phyloP scores from a whole-genome alignment of 768 basidiomycete genomes.

The Clitopilus passeckerianus region DNA sequence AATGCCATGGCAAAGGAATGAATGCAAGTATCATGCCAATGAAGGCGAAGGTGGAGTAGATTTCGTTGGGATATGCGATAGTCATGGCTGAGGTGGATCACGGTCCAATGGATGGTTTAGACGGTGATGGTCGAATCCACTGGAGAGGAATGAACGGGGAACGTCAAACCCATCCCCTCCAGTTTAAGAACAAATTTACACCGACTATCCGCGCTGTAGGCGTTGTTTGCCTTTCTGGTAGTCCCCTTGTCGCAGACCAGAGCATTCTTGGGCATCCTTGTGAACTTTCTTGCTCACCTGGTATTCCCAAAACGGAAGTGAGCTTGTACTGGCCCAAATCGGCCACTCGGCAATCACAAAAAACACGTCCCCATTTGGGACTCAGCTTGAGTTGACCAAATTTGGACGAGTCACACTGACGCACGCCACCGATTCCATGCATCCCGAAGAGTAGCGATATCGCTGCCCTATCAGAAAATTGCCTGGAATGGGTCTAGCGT shows the following conservation, averaged over 20 bases:
- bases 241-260: slow-evolving; percentile 34
- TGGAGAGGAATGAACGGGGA: slow-evolving; percentile 16
- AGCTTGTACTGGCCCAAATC: slow-evolving; percentile 13
- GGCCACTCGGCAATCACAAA: not conserved
- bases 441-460: slow-evolving; percentile 24
- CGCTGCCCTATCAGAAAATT: slow-evolving; percentile 21
- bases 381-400: slow-evolving; percentile 17
- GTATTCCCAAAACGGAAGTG: slow-evolving; percentile 16
- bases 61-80: slow-evolving; percentile 34
- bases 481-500: not conserved
- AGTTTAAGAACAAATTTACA: slow-evolving; percentile 32
- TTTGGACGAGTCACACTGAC: slow-evolving; percentile 3
- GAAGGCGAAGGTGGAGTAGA: slow-evolving; percentile 50
- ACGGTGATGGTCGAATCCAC: slow-evolving; percentile 15
- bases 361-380: slow-evolving; percentile 15
- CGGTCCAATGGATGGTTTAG: slow-evolving; percentile 10
- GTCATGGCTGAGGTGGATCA: slow-evolving; percentile 14
- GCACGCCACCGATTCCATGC: slow-evolving; percentile 1
- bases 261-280: not conserved
- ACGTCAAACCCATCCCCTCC: slow-evolving; percentile 6
- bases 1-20: slow-evolving; percentile 67
- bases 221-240: slow-evolving; percentile 33
- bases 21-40: slow-evolving; percentile 49
- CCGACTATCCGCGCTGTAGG: slow-evolving; percentile 16
- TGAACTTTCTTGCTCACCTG: not conserved